These are phyloP conservation scores for Cystoderma amianthinum DNA, from an alignment of 768 basidiomycete species.

Conservation along the genomic window DNA sequence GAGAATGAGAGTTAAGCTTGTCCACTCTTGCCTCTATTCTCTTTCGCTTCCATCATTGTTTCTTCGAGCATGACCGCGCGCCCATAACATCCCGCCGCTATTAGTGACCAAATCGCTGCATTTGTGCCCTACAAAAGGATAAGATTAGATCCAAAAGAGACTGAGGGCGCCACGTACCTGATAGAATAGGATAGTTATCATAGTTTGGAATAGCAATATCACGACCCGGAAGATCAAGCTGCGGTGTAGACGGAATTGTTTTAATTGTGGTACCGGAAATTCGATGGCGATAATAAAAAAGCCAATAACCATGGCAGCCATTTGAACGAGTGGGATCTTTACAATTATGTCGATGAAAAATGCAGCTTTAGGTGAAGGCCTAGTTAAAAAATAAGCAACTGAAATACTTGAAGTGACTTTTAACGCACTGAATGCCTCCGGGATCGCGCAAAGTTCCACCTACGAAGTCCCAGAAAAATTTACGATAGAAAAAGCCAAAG, in stretches of 20 bases:
- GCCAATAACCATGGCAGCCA: slow-evolving; percentile 55
- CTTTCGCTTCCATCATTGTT: slow-evolving; percentile 57
- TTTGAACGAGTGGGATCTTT: slow-evolving; percentile 69
- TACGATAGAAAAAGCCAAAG: slow-evolving; percentile 80
- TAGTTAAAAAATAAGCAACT: slow-evolving; percentile 15
- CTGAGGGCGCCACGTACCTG: slow-evolving; percentile 45
- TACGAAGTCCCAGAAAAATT: slow-evolving; percentile 97
- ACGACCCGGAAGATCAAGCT: slow-evolving; percentile 59
- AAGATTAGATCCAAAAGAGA: slow-evolving; percentile 1
- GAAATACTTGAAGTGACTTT: too few species aligned
- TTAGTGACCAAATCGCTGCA: slow-evolving; percentile 71
- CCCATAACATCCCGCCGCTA: slow-evolving; percentile 62
- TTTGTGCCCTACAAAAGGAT: slow-evolving; percentile 67
- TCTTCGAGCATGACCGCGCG: slow-evolving; percentile 66
- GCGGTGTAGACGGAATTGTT: slow-evolving; percentile 51
- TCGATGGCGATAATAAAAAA: slow-evolving; percentile 61
- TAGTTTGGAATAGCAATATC: slow-evolving; percentile 55
- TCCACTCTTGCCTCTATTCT: slow-evolving; percentile 51
- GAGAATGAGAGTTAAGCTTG: too few species aligned
- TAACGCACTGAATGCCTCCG: slow-evolving; percentile 73
- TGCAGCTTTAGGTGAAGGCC: slow-evolving; percentile 51
- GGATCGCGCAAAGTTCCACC: slow-evolving; percentile 72
- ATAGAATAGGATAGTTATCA: slow-evolving; percentile 64
- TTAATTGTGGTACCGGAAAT: slow-evolving; percentile 56
- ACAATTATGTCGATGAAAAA: slow-evolving; percentile 74